Evolutionary conservation across 805 yeast genomes (phyloP).

Genomic region (Wickerhamiella dianesei): DNA sequence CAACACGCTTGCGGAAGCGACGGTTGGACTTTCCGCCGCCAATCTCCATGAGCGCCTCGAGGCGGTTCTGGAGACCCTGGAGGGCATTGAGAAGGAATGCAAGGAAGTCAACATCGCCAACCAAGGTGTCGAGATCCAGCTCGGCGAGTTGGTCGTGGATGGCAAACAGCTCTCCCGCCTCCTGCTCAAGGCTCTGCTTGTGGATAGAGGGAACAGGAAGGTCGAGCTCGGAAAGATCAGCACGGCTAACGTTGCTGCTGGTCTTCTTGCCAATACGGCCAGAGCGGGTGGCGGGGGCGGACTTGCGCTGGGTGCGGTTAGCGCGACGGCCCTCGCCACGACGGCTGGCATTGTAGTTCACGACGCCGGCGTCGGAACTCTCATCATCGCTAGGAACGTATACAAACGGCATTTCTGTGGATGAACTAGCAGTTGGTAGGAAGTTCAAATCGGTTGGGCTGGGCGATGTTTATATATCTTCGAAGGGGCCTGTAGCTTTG

Average conservation of each 20-base stretch:
- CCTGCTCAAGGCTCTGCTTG: constrained; percentile 15
- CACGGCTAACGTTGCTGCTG: constrained; percentile 35
- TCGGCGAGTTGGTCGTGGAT: constrained; percentile 19
- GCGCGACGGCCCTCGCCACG: constrained; percentile 5
- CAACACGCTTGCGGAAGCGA: constrained; percentile 20
- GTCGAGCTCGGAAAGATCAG: constrained; percentile 89
- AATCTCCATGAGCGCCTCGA: constrained; percentile 16
- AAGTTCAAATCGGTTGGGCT: background rate
- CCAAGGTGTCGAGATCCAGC: constrained; percentile 19
- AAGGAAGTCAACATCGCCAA: constrained; percentile 19
- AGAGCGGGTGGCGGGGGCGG: background rate
- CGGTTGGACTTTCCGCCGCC: constrained; percentile 18
- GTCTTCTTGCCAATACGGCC: constrained; percentile 9
- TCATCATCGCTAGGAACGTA: constrained; percentile 22
- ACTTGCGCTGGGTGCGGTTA: background rate
- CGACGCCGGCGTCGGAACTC: constrained; percentile 9
- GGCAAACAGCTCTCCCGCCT: constrained; percentile 19
- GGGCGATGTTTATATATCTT: constrained; percentile 7
- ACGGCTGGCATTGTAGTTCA: constrained; percentile 2
- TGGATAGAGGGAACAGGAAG: constrained; percentile 35
- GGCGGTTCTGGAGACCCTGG: constrained; percentile 18
- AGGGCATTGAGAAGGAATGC: constrained; percentile 14
- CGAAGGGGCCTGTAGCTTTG: constrained; percentile 5
- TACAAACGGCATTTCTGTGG: constrained; percentile 24
- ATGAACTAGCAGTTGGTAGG: background rate